A percentile compares a stretch with the other conserved stretches of the same genome.
Conservation (phyloP, 1,284 basidiomycete genomes). For the Retiboletus flavoniger region DNA sequence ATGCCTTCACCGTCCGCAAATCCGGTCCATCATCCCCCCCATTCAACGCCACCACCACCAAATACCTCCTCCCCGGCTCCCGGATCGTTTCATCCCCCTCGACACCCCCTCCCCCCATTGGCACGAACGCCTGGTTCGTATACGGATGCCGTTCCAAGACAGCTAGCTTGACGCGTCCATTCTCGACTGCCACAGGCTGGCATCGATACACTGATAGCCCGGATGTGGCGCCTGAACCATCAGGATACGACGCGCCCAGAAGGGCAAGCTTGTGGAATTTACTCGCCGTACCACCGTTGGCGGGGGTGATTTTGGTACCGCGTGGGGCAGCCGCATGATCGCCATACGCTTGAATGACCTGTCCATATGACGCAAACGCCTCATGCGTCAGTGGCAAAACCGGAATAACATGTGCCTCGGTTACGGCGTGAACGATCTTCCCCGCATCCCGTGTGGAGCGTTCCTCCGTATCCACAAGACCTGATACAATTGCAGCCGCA, state of each 20-base stretch:
- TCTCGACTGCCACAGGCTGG: constrained; percentile 52
- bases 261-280: constrained; percentile 88
- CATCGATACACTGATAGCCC: constrained; percentile 77
- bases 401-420: constrained; percentile 45
- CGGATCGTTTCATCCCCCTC: constrained; percentile 44
- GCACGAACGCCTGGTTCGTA: constrained; percentile 87
- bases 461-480: constrained; percentile 7
- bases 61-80: constrained; percentile 57
- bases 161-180: constrained; percentile 53
- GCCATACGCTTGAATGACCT: constrained; percentile 82
- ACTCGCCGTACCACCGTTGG: constrained; percentile 84
- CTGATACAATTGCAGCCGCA: constrained; percentile 13
- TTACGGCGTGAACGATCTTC: constrained; percentile 6
- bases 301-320: constrained; percentile 68
- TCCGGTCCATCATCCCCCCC: constrained; percentile 76
- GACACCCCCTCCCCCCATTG: constrained; percentile 61
- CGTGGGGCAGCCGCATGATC: constrained; percentile 65
- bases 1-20: constrained; percentile 71
- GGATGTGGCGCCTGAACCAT: constrained; percentile 50
- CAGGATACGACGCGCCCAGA: constrained; percentile 63
- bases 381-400: constrained; percentile 80
- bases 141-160: constrained; percentile 74
- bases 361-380: constrained; percentile 79
- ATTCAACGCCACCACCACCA: constrained; percentile 83
- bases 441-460: not conserved